Evolutionary conservation across 352 stramenopile genomes (phyloP).

Genomic region (Peronospora tabacina): DNA sequence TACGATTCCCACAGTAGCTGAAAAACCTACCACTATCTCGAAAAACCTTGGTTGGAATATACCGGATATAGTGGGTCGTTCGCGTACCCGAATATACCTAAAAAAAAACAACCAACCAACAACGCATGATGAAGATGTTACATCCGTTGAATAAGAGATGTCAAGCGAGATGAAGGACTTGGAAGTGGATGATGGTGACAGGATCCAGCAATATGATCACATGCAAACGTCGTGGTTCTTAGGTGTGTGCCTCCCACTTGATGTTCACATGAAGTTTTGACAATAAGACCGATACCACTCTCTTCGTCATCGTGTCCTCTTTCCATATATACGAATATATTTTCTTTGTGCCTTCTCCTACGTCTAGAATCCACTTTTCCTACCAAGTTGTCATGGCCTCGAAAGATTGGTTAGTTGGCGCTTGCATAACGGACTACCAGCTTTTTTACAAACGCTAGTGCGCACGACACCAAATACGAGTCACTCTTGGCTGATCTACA

Average conservation of each 20-base stretch:
- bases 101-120: too few relatives aligned
- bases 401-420: conserved; percentile 34
- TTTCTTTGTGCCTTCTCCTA: conserved; percentile 1
- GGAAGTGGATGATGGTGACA: too few relatives aligned
- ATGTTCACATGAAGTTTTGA: background rate
- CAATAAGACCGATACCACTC: background rate
- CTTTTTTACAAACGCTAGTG: conserved; percentile 75
- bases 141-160: too few relatives aligned
- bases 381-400: conserved; percentile 29
- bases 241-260: conserved; percentile 17
- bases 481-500: conserved; percentile 75
- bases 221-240: conserved; percentile 5
- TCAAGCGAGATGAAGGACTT: too few relatives aligned
- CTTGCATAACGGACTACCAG: conserved; percentile 47
- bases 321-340: conserved; percentile 10
- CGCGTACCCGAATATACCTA: too few relatives aligned
- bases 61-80: too few relatives aligned
- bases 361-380: background rate
- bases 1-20: too few relatives aligned
- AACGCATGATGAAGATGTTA: too few relatives aligned
- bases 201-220: too few relatives aligned
- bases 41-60: too few relatives aligned
- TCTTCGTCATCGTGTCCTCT: conserved; percentile 8
- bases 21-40: too few relatives aligned
- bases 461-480: conserved; percentile 86